These are phyloP conservation scores for Penicillium sp. DNA, from an alignment of 2,329 filamentous ascomycete genomes.

Conservation along the genomic window DNA sequence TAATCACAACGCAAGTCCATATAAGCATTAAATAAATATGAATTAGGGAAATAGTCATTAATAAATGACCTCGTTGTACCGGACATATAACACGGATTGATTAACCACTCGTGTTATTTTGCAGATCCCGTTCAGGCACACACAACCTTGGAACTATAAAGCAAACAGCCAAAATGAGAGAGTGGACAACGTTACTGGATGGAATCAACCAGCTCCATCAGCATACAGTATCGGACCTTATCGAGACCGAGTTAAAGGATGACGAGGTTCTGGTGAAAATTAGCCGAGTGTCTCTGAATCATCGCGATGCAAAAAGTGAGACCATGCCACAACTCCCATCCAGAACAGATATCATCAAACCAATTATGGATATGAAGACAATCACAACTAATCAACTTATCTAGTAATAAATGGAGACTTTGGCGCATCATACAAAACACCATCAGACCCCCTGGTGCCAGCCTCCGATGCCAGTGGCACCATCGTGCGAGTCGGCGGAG, in stretches of 20 bases:
- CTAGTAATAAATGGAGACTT: slow-evolving; percentile 21
- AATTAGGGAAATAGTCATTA: neutral
- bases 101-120: no score
- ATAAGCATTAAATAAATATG: neutral
- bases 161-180: slow-evolving; percentile 21
- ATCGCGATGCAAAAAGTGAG: slow-evolving; percentile 45
- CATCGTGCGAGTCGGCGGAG: slow-evolving; percentile 47
- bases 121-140: no score
- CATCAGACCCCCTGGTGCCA: slow-evolving; percentile 48
- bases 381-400: no score
- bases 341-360: slow-evolving; percentile 27
- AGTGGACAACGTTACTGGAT: slow-evolving; percentile 55
- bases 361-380: slow-evolving; percentile 38
- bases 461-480: slow-evolving; percentile 69
- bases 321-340: neutral
- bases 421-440: neutral
- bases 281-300: slow-evolving; percentile 51
- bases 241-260: slow-evolving; percentile 35
- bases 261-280: slow-evolving; percentile 54
- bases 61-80: no score
- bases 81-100: no score
- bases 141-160: no score
- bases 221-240: slow-evolving; percentile 44
- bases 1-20: neutral
- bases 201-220: slow-evolving; percentile 53